Evolutionary conservation across 345 rosid species (phyloP).

Genomic region (Rhodamnia rubescens): DNA sequence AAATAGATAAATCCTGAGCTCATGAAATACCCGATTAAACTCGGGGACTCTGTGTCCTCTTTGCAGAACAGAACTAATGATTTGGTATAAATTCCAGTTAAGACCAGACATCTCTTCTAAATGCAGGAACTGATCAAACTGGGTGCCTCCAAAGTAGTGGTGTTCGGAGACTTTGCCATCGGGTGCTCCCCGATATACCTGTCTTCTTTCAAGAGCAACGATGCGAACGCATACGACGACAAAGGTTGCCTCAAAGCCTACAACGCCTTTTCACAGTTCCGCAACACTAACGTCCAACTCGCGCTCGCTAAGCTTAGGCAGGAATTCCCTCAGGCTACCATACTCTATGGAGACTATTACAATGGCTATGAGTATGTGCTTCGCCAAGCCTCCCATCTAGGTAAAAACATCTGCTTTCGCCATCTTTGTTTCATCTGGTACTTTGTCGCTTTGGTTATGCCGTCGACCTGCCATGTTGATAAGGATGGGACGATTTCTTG

Average conservation of each 20-base stretch:
- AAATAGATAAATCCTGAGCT: not conserved
- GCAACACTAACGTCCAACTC: not conserved
- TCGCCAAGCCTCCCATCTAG: not conserved
- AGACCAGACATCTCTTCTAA: not conserved
- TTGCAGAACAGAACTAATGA: not conserved
- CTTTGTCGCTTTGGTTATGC: not conserved
- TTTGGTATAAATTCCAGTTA: not conserved
- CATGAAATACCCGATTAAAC: not conserved
- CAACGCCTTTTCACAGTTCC: constrained; percentile 2
- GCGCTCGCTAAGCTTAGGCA: constrained; percentile 3
- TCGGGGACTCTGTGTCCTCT: not conserved
- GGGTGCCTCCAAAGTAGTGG: not conserved
- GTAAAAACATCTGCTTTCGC: not conserved
- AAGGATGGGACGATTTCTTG: not conserved
- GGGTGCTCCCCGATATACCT: constrained; percentile 6
- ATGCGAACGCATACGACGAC: constrained; percentile 1
- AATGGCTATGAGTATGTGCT: constrained; percentile 3
- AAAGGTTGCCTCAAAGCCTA: constrained; percentile 1
- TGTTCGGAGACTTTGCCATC: constrained; percentile 5
- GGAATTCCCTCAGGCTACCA: constrained; percentile 3
- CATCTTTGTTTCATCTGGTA: not conserved
- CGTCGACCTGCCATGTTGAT: not conserved
- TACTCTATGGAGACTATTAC: constrained; percentile 9
- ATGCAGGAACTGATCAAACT: constrained; percentile 2
- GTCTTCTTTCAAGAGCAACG: not conserved